Evolutionary conservation across 345 rosid genomes (phyloP).

Genomic region (Zanthoxylum bungeanum): DNA sequence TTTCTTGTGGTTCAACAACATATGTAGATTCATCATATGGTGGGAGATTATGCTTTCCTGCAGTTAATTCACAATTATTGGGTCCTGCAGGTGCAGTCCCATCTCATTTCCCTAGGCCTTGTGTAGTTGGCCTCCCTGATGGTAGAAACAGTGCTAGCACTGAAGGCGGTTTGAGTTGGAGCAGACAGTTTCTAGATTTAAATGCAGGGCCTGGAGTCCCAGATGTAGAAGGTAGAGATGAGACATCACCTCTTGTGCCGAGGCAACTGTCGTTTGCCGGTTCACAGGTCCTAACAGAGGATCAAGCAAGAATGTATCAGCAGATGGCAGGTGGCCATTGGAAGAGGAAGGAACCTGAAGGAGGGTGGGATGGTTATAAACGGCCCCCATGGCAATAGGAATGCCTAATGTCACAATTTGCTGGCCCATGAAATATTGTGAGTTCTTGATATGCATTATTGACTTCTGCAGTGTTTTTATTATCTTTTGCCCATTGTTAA

Average conservation of each 20-base stretch:
- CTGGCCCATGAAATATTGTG: slow-evolving; percentile 40
- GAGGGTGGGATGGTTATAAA: slow-evolving; percentile 85
- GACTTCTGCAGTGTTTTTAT: neutral
- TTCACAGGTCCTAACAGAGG: slow-evolving; percentile 57
- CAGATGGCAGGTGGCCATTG: slow-evolving; percentile 49
- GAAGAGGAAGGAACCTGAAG: slow-evolving; percentile 91
- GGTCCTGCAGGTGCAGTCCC: slow-evolving; percentile 56
- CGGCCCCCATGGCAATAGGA: slow-evolving; percentile 79
- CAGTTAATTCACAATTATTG: slow-evolving; percentile 58
- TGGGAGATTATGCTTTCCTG: slow-evolving; percentile 60
- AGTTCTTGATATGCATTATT: slow-evolving; percentile 19
- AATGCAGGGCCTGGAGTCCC: slow-evolving; percentile 78
- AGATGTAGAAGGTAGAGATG: slow-evolving; percentile 74
- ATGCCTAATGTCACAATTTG: slow-evolving; percentile 17
- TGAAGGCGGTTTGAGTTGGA: slow-evolving; percentile 65
- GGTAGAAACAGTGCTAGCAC: slow-evolving; percentile 37
- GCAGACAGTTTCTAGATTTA: slow-evolving; percentile 65
- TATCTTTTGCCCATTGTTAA: neutral
- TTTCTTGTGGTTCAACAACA: slow-evolving; percentile 64
- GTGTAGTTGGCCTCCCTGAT: slow-evolving; percentile 57
- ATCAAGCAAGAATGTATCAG: slow-evolving; percentile 73
- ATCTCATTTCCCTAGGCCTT: slow-evolving; percentile 60
- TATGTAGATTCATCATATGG: slow-evolving; percentile 66
- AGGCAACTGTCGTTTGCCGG: slow-evolving; percentile 52
- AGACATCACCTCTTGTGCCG: slow-evolving; percentile 34